Evolutionary conservation across 768 basidiomycete genomes (phyloP).

Genomic region (Roridomyces roridus): DNA sequence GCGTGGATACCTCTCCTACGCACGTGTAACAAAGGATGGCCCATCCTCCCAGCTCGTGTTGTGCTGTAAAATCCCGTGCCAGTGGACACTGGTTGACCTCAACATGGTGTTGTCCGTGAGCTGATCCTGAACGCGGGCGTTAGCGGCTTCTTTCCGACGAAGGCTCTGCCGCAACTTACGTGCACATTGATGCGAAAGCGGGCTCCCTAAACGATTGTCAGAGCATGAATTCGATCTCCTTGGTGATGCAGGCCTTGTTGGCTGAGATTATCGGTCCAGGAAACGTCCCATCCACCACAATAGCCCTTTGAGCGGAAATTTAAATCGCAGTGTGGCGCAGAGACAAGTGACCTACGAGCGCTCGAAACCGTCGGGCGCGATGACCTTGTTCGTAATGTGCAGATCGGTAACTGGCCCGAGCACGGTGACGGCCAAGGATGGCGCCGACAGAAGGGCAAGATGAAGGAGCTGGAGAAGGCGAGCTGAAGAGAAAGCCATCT

Average conservation of each 20-base stretch:
- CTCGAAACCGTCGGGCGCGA: constrained; percentile 24
- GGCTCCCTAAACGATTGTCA: too few relatives aligned
- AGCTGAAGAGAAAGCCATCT: too few relatives aligned
- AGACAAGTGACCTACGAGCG: constrained; percentile 16
- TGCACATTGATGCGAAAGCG: constrained; percentile 17
- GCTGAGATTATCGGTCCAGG: not conserved
- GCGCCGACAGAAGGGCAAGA: too few relatives aligned
- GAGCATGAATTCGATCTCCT: too few relatives aligned
- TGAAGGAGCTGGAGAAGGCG: too few relatives aligned
- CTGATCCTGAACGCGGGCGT: constrained; percentile 42
- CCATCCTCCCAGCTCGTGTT: constrained; percentile 43
- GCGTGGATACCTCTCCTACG: not conserved
- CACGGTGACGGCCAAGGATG: not conserved
- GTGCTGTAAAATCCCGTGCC: constrained; percentile 56
- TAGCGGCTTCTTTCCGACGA: constrained; percentile 22
- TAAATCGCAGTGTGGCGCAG: not conserved
- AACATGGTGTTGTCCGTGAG: constrained; percentile 49
- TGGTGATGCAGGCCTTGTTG: too few relatives aligned
- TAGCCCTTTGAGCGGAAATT: not conserved
- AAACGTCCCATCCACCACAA: constrained; percentile 7
- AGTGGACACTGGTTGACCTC: constrained; percentile 45
- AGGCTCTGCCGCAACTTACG: constrained; percentile 38
- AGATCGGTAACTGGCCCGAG: constrained; percentile 9
- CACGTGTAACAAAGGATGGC: constrained; percentile 31
- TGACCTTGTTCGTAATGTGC: constrained; percentile 13